A percentile compares a stretch with the other conserved stretches of the same genome.
These are phyloP conservation scores for Aspergillus brasiliensis DNA, from an alignment of 2,329 filamentous ascomycete genomes.

Conservation along the genomic window DNA sequence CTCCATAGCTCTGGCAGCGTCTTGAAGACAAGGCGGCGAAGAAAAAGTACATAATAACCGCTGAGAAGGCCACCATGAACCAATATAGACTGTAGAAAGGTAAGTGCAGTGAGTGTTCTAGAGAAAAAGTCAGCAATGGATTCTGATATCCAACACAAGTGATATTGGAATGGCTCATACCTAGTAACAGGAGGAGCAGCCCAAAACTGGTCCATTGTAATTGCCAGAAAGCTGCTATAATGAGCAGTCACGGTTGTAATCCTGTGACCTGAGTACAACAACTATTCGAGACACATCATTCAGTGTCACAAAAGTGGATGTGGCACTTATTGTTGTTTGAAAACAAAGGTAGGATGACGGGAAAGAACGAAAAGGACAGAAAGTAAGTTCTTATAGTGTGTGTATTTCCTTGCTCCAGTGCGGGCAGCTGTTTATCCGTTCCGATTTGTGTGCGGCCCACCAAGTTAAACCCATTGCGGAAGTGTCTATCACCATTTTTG, in stretches of 20 bases:
- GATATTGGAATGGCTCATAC: conserved; percentile 43
- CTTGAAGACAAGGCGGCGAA: conserved; percentile 54
- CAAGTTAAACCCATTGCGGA: background rate
- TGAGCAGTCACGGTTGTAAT: background rate
- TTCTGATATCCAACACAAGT: conserved; percentile 7
- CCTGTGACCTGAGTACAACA: background rate
- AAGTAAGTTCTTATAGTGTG: conserved; percentile 14
- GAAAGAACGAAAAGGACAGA: background rate
- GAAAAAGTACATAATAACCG: conserved; percentile 57
- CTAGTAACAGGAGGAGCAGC: conserved; percentile 66
- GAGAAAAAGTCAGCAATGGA: conserved; percentile 47
- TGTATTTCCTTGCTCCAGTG: conserved; percentile 16
- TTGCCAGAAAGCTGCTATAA: conserved; percentile 9
- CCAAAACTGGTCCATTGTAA: conserved; percentile 63
- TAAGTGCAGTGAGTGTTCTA: conserved; percentile 69
- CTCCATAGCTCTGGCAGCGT: conserved; percentile 64
- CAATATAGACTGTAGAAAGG: conserved; percentile 64
- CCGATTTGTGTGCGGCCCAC: conserved; percentile 11
- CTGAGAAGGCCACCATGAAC: conserved; percentile 61
- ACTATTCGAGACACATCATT: conserved; percentile 12
- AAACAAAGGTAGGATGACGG: background rate
- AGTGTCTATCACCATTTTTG: too few relatives aligned
- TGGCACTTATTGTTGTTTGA: background rate
- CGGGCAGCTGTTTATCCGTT: conserved; percentile 18
- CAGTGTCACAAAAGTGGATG: conserved; percentile 1